Base-by-base conservation (phyloP, 2,329 filamentous ascomycete species). In the Lasiodiplodia citricola region DNA sequence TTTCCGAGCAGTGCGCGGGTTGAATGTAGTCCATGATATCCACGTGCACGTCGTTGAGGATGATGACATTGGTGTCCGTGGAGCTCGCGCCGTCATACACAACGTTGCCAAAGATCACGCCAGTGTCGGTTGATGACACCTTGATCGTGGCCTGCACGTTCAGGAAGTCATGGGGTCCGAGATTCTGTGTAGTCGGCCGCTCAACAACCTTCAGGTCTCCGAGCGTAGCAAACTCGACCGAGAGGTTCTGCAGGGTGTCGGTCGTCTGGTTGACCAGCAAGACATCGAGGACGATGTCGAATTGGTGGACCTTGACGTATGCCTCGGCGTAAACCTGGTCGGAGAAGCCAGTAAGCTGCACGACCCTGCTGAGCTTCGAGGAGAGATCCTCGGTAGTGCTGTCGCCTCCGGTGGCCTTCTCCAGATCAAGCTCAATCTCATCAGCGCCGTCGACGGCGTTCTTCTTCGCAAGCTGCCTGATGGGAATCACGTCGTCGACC, bases 1-100 rank as follows among this genome's bases (percentile, higher is more conserved):
- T 97, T 85, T 99, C 96, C 4, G 93, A 96, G 86, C 96, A 99
- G 18, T 94, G 91, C 7, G 95, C 95, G 1, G 96, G 96, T 79
- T 98, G 95, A 76, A 99, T 99, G 83, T 99, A 99, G 83, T 99
- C 96, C 96, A 99, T 99, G 73, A 99, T 97, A 78, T 99, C 96
- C 68, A 98, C 95, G 77, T 99, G 96, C 37, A 99, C 90, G 79
- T 99, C 96, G 78, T 98, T 98, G 66, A 99, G 87, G 74, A 99
- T 99, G 67, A 99, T 96, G 10, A 99, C 96, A 73, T 97, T 96
- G 67, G 92, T 96, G 79, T 97, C 96, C 1, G 92, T 96, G 57
- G 91, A 94, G 81, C 93, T 93, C 6, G 94, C 88, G 37, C 95
- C 96, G 75, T 99, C 96, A 80, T 99, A 99, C 8, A 99, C 92